Base-by-base conservation (phyloP, 495 filamentous ascomycete species). In the Neurospora sp. region DNA sequence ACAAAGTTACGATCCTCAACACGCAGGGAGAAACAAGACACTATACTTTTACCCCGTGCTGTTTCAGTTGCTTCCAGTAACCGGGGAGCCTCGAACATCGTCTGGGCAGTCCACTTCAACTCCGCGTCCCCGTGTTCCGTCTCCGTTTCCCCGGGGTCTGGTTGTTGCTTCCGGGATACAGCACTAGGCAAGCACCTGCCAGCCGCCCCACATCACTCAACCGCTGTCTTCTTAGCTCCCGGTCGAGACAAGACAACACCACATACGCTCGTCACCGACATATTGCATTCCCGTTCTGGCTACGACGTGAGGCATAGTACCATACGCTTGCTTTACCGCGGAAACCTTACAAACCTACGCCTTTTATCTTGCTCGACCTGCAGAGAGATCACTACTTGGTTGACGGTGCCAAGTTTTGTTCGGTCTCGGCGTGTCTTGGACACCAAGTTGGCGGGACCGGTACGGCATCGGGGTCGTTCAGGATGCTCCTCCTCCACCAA, bases 401-500 rank as follows among this genome's bases (percentile, higher is more conserved):
- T 35, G 53, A 35, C 53, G 22, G 14, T 65, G 53, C 53, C 53
- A 65, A 65, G 53, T 65, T 31, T 65, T 22, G 53, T 35, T 35
- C 22, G 53, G 53, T 35, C 53, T 65, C 53, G 53, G 53, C 53
- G 53, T 35, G 27, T 65, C 27, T 35, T 35, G 53, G 53, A 27
- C 53, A 35, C 27, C 53, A 65, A 65, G 53, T 65, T 65, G 53
- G 53, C 53, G 53, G 53, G 53, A 61, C 53, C 53, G 53, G 27
- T 18, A 61, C 27, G 53, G 53, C 27, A 61, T 35, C 53, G 35
- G 53, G 27, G 53, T 18, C 68, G 14, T 39, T 65, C 35, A 84
- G 77, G 68, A 99, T 98, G 96, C 86, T 98, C 39, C 88, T 99
- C 80, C 83, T 96, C 70, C 91, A 97, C 81, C 95, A 98, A 81